Evolutionary conservation across 495 filamentous ascomycete genomes (phyloP).

Genomic region (Cercophora newfieldiana): DNA sequence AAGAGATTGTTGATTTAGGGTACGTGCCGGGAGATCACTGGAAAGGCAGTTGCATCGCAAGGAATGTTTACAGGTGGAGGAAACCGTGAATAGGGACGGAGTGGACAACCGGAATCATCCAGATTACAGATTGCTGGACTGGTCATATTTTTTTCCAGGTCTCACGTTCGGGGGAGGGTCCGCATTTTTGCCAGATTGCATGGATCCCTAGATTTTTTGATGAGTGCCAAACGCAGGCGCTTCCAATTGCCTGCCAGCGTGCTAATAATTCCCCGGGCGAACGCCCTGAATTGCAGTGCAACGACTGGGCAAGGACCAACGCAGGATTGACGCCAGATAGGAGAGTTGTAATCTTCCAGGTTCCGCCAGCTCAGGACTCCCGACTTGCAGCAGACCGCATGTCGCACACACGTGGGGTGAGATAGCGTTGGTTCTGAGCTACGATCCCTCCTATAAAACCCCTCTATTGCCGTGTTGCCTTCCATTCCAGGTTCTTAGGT

Average conservation of each 20-base stretch:
- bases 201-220: conserved; percentile 13
- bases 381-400: not conserved
- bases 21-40: not conserved
- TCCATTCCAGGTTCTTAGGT: not conserved
- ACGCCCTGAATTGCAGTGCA: not conserved
- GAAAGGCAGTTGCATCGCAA: not conserved
- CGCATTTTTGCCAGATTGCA: conserved; percentile 16
- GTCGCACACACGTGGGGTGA: conserved; percentile 2
- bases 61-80: not conserved
- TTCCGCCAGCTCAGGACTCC: not conserved
- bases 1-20: not conserved
- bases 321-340: conserved; percentile 13
- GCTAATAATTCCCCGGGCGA: conserved; percentile 13
- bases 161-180: not conserved
- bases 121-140: not conserved
- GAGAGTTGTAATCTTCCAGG: conserved; percentile 12
- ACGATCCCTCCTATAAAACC: not conserved
- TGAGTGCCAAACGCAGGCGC: conserved; percentile 12
- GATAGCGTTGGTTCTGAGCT: not conserved
- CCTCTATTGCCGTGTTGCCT: not conserved
- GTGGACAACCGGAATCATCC: not conserved
- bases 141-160: conserved; percentile 2
- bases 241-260: not conserved
- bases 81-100: not conserved
- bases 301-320: not conserved